These are phyloP conservation scores for Lignosus rhinocerotis DNA, from an alignment of 1,284 basidiomycete species.

Conservation along the genomic window DNA sequence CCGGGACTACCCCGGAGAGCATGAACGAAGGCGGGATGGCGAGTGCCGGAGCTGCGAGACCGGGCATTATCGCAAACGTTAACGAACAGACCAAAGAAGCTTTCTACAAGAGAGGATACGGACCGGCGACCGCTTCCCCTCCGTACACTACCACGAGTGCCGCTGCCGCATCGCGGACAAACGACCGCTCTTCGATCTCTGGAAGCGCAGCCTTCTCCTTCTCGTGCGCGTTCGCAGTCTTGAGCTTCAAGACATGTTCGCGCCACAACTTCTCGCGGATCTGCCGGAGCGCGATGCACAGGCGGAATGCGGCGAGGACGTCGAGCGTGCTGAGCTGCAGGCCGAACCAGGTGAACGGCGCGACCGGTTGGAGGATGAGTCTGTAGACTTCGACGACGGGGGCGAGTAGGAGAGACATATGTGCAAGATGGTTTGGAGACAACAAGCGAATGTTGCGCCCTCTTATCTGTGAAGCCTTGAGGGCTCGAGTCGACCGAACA, in stretches of 20 bases:
- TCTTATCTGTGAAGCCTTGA: background rate
- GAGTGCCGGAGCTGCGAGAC: conserved; percentile 56
- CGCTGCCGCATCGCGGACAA: conserved; percentile 55
- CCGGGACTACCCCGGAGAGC: conserved; percentile 58
- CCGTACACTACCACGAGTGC: conserved; percentile 71
- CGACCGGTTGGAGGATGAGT: conserved; percentile 57
- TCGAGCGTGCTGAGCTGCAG: conserved; percentile 60
- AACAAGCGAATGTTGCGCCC: background rate
- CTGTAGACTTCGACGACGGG: conserved; percentile 56
- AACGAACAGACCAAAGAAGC: too few relatives aligned
- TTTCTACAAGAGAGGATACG: conserved; percentile 14
- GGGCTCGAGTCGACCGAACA: background rate
- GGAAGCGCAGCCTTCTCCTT: conserved; percentile 17
- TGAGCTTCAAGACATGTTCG: conserved; percentile 40
- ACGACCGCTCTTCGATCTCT: conserved; percentile 51
- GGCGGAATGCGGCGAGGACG: conserved; percentile 60
- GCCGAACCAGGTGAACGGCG: conserved; percentile 70
- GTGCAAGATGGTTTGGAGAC: background rate
- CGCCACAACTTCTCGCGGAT: conserved; percentile 51
- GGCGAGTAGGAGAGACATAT: conserved; percentile 31
- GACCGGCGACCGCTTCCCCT: conserved; percentile 68
- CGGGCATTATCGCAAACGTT: background rate
- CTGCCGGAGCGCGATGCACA: conserved; percentile 69
- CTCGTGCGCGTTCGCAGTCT: conserved; percentile 14
- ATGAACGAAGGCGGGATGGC: conserved; percentile 70